Percentiles rank a stretch among this genome's conserved stretches.
These are phyloP conservation scores for Alternaria arbusti DNA, from an alignment of 2,329 filamentous ascomycete species.

Conservation along the genomic window DNA sequence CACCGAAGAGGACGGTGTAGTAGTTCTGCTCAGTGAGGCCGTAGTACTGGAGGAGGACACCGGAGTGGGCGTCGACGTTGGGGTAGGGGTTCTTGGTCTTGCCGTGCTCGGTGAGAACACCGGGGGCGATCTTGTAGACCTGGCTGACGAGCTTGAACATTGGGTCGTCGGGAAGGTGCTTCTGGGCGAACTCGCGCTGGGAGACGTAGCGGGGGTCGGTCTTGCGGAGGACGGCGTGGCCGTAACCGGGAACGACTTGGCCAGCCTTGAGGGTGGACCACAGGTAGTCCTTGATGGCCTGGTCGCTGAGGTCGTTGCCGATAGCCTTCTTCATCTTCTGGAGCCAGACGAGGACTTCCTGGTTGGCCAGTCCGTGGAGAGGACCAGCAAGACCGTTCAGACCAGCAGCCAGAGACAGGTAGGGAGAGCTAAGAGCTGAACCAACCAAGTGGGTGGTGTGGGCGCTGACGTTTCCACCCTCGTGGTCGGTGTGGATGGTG, in stretches of 20 bases:
- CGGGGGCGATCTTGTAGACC: conserved; percentile 99
- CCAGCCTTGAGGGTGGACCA: conserved; percentile 96
- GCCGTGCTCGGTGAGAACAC: conserved; percentile 97
- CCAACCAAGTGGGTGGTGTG: conserved; percentile 99
- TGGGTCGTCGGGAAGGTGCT: conserved; percentile 93
- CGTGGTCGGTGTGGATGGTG: conserved; percentile 99
- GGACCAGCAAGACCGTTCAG: conserved; percentile 98
- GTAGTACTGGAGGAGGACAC: conserved; percentile 99
- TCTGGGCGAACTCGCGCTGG: conserved; percentile 94
- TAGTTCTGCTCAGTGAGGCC: conserved; percentile 98
- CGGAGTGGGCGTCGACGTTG: conserved; percentile 98
- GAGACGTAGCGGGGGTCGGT: conserved; percentile 98
- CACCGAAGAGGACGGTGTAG: conserved; percentile 99
- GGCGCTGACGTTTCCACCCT: conserved; percentile 97
- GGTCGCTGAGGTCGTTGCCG: conserved; percentile 93
- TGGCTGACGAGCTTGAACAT: conserved; percentile 99
- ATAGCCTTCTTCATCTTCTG: conserved; percentile 97
- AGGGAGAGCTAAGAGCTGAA: conserved; percentile 93
- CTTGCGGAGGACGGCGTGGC: conserved; percentile 99
- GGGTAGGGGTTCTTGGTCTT: conserved; percentile 99
- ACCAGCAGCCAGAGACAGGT: conserved; percentile 94
- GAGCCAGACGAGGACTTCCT: conserved; percentile 99
- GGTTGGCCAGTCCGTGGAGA: conserved; percentile 98
- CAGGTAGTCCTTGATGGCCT: conserved; percentile 97
- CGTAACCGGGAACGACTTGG: conserved; percentile 97